A percentile compares a stretch with the other conserved stretches of the same genome.
Conservation (phyloP, 1,284 basidiomycete species). For the Takashimella koratensis region DNA sequence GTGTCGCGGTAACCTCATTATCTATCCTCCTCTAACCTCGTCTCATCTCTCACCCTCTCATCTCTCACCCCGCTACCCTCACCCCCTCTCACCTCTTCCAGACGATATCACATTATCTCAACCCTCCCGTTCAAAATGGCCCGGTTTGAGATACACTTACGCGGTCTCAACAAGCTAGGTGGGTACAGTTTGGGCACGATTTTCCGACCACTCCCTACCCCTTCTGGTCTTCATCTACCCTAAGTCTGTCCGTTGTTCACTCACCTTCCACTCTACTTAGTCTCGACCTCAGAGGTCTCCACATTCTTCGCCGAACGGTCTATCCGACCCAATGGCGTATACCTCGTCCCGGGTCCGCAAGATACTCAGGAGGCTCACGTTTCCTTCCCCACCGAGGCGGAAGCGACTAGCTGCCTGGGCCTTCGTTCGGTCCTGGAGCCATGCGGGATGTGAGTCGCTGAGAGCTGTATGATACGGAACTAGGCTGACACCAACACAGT, state of each 20-base stretch:
- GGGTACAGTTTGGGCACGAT: not conserved
- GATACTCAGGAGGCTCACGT: slow-evolving; percentile 38
- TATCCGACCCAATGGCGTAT: slow-evolving; percentile 29
- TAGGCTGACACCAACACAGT: too few relatives aligned
- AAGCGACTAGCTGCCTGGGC: slow-evolving; percentile 27
- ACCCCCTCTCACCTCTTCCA: not conserved
- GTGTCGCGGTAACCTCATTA: not conserved
- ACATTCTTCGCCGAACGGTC: not conserved
- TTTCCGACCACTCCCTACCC: not conserved
- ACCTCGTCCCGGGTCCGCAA: slow-evolving; percentile 19
- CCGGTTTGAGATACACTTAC: too few relatives aligned
- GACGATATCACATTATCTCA: not conserved
- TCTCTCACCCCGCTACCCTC: not conserved
- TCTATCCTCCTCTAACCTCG: slow-evolving; percentile 2
- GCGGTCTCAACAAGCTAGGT: too few relatives aligned
- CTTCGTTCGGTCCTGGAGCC: slow-evolving; percentile 25
- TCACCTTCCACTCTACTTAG: not conserved
- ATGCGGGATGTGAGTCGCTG: slow-evolving; percentile 33
- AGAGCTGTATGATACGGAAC: too few relatives aligned
- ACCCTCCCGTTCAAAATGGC: not conserved
- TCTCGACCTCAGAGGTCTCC: not conserved
- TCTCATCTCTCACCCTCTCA: not conserved
- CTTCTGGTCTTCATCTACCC: not conserved
- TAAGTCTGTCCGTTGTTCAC: slow-evolving; percentile 6
- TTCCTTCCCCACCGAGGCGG: slow-evolving; percentile 29